phyloP scores from a whole-genome alignment of 306 rosid genomes.

The Dryas alaskensis region DNA sequence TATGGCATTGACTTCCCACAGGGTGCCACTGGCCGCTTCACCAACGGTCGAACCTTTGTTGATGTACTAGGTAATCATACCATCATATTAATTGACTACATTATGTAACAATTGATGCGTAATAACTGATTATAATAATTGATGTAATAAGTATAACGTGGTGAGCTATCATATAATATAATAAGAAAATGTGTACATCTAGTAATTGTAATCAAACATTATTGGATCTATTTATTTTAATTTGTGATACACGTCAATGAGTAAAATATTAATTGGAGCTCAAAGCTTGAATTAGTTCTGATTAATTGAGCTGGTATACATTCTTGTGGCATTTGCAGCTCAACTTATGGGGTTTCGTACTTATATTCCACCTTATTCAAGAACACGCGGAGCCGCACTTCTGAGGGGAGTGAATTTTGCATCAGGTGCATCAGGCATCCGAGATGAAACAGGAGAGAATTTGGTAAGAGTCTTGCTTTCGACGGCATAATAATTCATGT shows the following conservation, averaged over 20 bases:
- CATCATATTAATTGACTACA: no score
- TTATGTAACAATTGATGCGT: background rate
- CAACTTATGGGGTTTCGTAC: slow-evolving; percentile 68
- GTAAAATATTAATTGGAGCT: no score
- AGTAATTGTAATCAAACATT: no score
- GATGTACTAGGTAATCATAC: slow-evolving; percentile 61
- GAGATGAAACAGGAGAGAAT: slow-evolving; percentile 81
- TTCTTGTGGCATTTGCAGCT: slow-evolving; percentile 47
- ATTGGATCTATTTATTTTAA: no score
- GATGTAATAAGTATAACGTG: no score
- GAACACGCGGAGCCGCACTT: slow-evolving; percentile 64
- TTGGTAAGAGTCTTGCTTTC: slow-evolving; percentile 40
- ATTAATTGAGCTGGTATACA: no score
- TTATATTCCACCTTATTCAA: slow-evolving; percentile 62
- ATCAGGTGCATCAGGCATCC: slow-evolving; percentile 87
- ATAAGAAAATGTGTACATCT: no score
- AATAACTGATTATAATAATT: no score
- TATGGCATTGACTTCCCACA: slow-evolving; percentile 81
- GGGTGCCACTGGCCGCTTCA: slow-evolving; percentile 87
- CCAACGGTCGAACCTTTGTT: slow-evolving; percentile 86
- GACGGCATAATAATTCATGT: no score
- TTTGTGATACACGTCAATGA: no score
- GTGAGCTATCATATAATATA: no score
- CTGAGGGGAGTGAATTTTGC: slow-evolving; percentile 81
- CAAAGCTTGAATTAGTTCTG: no score